Evolutionary conservation across 2,329 filamentous ascomycete species (phyloP), one percentile per base, ranked within the genome.

Genomic region (Alternaria brassicae): DNA sequence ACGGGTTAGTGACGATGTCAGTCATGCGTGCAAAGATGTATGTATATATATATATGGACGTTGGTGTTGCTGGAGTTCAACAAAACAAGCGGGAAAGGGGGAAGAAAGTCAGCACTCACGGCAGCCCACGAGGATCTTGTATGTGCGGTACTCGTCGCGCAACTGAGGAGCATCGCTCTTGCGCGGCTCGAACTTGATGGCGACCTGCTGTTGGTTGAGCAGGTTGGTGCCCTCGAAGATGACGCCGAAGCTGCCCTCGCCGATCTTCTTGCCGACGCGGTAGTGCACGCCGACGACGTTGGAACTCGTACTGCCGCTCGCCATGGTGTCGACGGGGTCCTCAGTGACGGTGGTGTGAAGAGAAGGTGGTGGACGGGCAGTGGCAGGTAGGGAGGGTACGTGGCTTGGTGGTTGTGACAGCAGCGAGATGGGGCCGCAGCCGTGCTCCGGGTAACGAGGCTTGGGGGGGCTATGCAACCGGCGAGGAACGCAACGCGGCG

Each of bases 281-380:
- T 99, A 99, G 83, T 99, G 95, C 70, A 99, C 95, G 78, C 95
- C 95, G 75, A 98, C 95, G 70, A 99, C 95, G 81, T 98, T 98
- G 63, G 93, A 97, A 65, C 92, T 95, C 61, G 91, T 92, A 66
- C 91, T 94, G 63, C 92, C 89, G 91, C 91, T 93, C 59, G 92
- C 88, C 92, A 95, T 95, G 77, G 74, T 69, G 62, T 57, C 47
- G 53, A 42, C 40, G 58, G 48, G 7, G 61, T 53, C 37, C 54
- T 8, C 50, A 47, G 40, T 48, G 34, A 17, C 17, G 32, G 65
- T 44, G 56, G 40, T 58, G 41, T 34, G 34, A 54, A 55, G 28
- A 61, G 56, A 56, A 52, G 36, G 25, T 32, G 41, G 52, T 53
- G 42, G 30, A 36, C 48, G 41, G 42, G 41, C 30, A 21, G 63